Evolutionary conservation across 768 basidiomycete species (phyloP).

Genomic region (Macrolepiota fuliginosa): DNA sequence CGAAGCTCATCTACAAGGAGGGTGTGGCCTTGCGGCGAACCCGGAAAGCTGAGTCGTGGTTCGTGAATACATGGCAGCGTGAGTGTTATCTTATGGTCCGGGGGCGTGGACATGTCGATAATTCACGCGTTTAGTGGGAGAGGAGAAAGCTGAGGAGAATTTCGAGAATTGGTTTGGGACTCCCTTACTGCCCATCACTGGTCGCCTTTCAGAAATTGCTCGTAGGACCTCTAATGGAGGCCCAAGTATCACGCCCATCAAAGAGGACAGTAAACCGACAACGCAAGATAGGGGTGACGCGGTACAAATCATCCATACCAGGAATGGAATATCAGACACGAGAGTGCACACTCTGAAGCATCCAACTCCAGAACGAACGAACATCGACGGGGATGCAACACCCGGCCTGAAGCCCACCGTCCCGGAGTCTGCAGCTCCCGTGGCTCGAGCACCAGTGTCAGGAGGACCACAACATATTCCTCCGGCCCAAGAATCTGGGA

Average conservation of each 20-base stretch:
- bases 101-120: not conserved
- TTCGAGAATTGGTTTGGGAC: constrained; percentile 8
- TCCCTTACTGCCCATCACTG: not conserved
- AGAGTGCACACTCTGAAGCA: not conserved
- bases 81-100: constrained; percentile 3
- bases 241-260: not conserved
- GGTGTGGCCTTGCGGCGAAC: constrained; percentile 13
- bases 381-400: not conserved
- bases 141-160: not conserved
- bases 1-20: constrained; percentile 19
- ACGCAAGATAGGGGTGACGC: not conserved
- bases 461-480: not conserved
- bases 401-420: not conserved
- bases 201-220: not conserved
- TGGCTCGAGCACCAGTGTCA: not conserved
- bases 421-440: not conserved
- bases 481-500: not conserved
- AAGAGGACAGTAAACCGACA: not conserved
- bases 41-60: constrained; percentile 2
- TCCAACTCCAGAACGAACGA: too few species aligned
- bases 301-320: not conserved
- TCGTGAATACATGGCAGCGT: constrained; percentile 29
- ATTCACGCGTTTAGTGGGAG: not conserved
- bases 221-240: not conserved
- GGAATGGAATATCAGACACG: not conserved